Percentiles rank a stretch among this genome's conserved stretches.
phyloP scores from a whole-genome alignment of 208 protist species.

The Trypanosoma melophagium region DNA sequence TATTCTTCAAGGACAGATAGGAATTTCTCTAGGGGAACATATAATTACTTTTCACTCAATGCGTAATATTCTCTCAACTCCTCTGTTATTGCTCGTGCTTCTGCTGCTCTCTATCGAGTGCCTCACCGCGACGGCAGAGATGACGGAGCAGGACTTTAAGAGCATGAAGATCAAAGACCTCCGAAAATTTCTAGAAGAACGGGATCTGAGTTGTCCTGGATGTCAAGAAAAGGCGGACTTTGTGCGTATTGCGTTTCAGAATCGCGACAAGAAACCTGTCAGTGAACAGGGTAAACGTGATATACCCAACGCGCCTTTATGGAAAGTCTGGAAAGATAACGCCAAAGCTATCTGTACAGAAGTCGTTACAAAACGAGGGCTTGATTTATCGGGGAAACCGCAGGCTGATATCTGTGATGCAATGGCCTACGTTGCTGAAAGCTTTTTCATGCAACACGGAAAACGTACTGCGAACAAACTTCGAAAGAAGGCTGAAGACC shows the following conservation, averaged over 20 bases:
- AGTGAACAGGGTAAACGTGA: conserved; percentile 55
- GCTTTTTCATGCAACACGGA: conserved; percentile 83
- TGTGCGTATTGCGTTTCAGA: conserved; percentile 71
- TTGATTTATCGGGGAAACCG: conserved; percentile 39
- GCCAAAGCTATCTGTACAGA: conserved; percentile 52
- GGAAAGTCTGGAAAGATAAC: conserved; percentile 72
- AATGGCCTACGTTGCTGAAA: conserved; percentile 54
- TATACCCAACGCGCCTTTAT: conserved; percentile 67
- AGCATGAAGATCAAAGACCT: conserved; percentile 90
- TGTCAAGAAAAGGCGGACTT: conserved; percentile 91
- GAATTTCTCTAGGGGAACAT: too few relatives aligned
- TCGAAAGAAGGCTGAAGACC: conserved; percentile 61
- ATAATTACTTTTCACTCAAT: background rate
- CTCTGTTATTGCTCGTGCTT: background rate
- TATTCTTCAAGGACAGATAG: too few relatives aligned
- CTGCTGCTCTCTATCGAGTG: background rate
- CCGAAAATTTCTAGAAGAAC: conserved; percentile 70
- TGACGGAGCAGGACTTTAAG: conserved; percentile 72
- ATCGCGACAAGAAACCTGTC: conserved; percentile 62
- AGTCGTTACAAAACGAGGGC: conserved; percentile 40
- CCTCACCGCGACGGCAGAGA: background rate
- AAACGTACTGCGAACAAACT: conserved; percentile 67
- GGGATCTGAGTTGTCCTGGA: conserved; percentile 67
- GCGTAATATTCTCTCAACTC: background rate
- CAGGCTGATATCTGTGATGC: conserved; percentile 56